Percentiles rank a stretch among this genome's conserved stretches.
Evolutionary conservation across 2,329 filamentous ascomycete species (phyloP).

Genomic region (Aspergillus sclerotialis): DNA sequence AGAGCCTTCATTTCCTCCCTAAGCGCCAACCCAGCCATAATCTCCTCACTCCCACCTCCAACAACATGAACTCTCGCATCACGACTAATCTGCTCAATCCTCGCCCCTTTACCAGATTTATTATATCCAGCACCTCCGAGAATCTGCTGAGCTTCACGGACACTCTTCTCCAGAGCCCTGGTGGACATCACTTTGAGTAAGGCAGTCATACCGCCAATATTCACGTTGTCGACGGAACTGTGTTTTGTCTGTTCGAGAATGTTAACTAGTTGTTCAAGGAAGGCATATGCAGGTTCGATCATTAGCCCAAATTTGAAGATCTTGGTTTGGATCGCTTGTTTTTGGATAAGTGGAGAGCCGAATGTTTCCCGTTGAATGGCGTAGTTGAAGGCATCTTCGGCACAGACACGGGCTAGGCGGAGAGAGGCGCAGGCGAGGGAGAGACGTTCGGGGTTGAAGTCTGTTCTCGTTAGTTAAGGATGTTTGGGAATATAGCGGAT

Average conservation of each 20-base stretch:
- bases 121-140: conserved; percentile 49
- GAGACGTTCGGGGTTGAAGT: conserved; percentile 72
- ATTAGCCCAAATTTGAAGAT: conserved; percentile 53
- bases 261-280: conserved; percentile 55
- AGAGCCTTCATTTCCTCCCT: conserved; percentile 26
- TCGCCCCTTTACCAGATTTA: conserved; percentile 42
- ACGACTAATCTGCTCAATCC: conserved; percentile 48
- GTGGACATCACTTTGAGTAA: conserved; percentile 48
- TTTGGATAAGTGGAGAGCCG: conserved; percentile 50
- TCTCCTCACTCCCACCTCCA: conserved; percentile 35
- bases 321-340: conserved; percentile 55
- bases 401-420: conserved; percentile 54
- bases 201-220: conserved; percentile 47
- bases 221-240: conserved; percentile 30
- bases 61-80: conserved; percentile 44
- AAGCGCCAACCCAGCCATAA: conserved; percentile 30
- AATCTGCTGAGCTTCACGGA: conserved; percentile 50
- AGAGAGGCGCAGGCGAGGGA: conserved; percentile 58
- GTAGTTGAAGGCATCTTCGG: conserved; percentile 56
- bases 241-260: conserved; percentile 42
- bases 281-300: conserved; percentile 57
- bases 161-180: conserved; percentile 46
- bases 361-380: conserved; percentile 59
- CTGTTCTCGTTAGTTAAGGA: conserved; percentile 11
- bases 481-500: not conserved